Evolutionary conservation across 2,329 filamentous ascomycete species (phyloP), one percentile per base, ranked within the genome.

Genomic region (Aspergillus neotritici): DNA sequence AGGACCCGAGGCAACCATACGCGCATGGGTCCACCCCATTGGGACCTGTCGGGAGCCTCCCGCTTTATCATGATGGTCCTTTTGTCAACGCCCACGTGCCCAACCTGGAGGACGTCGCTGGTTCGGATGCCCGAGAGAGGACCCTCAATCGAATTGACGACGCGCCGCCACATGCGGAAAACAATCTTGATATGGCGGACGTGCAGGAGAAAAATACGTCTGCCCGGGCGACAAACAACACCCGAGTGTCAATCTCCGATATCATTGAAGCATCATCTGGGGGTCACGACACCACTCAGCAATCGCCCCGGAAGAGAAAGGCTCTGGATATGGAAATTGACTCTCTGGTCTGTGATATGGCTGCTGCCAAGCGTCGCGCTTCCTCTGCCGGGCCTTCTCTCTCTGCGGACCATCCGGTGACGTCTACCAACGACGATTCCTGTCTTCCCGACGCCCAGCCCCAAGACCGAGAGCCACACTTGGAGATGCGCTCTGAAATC

Each of bases 361-460:
- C 21, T 3, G 9, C 21, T 8, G 21, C 7, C 21, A 25, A 25
- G 21, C 21, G 9, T 25, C 21, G 21, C 21, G 21, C 21, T 25
- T 25, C 7, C 21, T 25, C 21, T 8, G 6, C 21, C 21, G 21
- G 21, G 6, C 21, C 35, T 37, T 14, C 30, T 12, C 38, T 48
- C 6, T 31, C 37, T 5, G 48, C 42, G 5, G 32, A 31, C 1
- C 29, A 45, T 10, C 9, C 16, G 11, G 28, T 31, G 16, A 31
- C 41, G 5, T 38, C 17, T 16, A 33, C 29, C 15, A 44, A 34
- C 29, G 29, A 47, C 4, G 49, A 51, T 11, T 29, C 41, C 15
- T 41, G 40, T 16, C 43, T 50, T 10, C 48, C 55, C 30, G 57
- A 65, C 51, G 57, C 58, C 25, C 57, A 64, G 43, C 56, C 50